Base-by-base conservation (phyloP, 1,284 basidiomycete genomes). In the Sphaerobolus stellatus region DNA sequence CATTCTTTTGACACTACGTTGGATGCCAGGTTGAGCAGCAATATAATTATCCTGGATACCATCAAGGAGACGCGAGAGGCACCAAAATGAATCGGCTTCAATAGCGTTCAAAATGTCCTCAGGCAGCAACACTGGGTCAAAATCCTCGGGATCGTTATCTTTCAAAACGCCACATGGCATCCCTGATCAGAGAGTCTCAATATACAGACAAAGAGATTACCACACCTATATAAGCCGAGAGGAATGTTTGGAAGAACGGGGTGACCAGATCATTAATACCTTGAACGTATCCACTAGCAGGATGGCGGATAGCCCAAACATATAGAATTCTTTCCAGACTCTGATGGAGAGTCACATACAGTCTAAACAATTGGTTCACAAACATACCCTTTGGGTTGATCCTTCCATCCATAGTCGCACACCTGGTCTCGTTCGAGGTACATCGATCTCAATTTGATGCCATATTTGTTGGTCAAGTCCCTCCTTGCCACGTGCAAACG, bases 31-130 rank as follows among this genome's bases (percentile, higher is more conserved):
- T 68, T 98, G 94, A 4, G 90, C 91, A 48, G 86, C 88, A 60
- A 96, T 98, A 64, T 98, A 98, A 67, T 98, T 96, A 71, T 98
- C 94, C 68, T 97, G 94, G 54, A 98, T 98, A 9, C 94, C 95
- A 65, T 98, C 94, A 20, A 98, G 76, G 20, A 98, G 78, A 55
- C 94, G 88, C 2, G 91, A 94, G 8, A 98, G 79, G 71, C 94
- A 98, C 95, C 95, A 98, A 67, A 98, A 98, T 5, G 91, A 87
- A 69, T 98, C 94, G 1, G 95, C 94, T 69, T 98, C 95, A 51
- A 97, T 77, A 0, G 94, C 94, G 50, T 85, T 82, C 7, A 96
- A 74, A 6, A 88, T 82, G 55, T 79, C 68, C 8, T 78, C 68
- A 0, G 92, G 86, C 14, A 98, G 81, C n/a, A 82, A 68, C 0